Evolutionary conservation across 305 asterid species (phyloP).

Genomic region (Nicotiana rustica): DNA sequence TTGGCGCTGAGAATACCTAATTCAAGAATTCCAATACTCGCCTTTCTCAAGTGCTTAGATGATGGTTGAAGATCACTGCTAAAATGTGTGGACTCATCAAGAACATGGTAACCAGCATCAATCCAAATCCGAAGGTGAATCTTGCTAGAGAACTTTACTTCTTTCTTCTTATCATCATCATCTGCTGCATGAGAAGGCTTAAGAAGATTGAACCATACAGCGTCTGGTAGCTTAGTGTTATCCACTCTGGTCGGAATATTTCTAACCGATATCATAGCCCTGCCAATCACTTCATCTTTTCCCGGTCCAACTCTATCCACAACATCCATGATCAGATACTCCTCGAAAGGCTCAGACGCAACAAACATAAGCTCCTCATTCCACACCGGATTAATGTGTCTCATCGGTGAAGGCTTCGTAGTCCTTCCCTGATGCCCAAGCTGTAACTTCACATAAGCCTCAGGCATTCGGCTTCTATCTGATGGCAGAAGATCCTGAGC

Average conservation of each 20-base stretch:
- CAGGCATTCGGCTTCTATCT: slow-evolving; percentile 61
- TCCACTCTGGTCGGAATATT: slow-evolving; percentile 68
- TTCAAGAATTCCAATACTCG: slow-evolving; percentile 83
- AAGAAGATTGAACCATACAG: slow-evolving; percentile 74
- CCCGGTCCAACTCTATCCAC: slow-evolving; percentile 73
- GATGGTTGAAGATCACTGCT: slow-evolving; percentile 96
- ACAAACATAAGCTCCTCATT: slow-evolving; percentile 95
- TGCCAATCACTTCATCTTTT: slow-evolving; percentile 73
- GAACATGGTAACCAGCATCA: slow-evolving; percentile 94
- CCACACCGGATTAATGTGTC: slow-evolving; percentile 76
- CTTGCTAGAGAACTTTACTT: slow-evolving; percentile 75
- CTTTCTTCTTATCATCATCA: slow-evolving; percentile 69
- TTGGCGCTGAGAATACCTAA: slow-evolving; percentile 84
- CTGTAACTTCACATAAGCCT: slow-evolving; percentile 66
- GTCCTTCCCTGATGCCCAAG: slow-evolving; percentile 71
- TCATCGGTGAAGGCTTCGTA: slow-evolving; percentile 65
- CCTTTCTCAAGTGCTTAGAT: slow-evolving; percentile 69
- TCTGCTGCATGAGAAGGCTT: slow-evolving; percentile 61
- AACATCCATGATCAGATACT: slow-evolving; percentile 66
- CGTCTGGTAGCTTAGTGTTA: slow-evolving; percentile 59
- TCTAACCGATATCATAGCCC: slow-evolving; percentile 62
- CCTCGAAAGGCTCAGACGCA: slow-evolving; percentile 93
- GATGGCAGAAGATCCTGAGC: slow-evolving; percentile 85
- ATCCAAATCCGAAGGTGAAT: slow-evolving; percentile 67
- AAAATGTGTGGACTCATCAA: slow-evolving; percentile 89